Conservation (phyloP, 306 rosid genomes). For the Cucurbita maxima region DNA sequence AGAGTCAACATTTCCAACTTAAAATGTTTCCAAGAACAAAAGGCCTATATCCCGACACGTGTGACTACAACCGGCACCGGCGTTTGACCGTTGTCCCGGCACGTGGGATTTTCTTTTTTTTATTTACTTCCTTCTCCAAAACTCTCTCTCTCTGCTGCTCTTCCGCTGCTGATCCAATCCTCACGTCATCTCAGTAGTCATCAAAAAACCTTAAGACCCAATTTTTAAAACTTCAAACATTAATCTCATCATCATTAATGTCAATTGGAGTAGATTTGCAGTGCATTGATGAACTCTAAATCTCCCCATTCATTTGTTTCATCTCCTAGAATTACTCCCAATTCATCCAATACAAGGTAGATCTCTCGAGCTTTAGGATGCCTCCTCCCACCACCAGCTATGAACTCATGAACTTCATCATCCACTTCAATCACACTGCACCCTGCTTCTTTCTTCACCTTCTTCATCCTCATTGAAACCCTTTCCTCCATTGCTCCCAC, state of each 20-base stretch:
- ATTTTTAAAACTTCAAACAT: not conserved
- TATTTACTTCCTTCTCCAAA: not conserved
- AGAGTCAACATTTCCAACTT: slow-evolving; percentile 33
- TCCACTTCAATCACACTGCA: slow-evolving; percentile 71
- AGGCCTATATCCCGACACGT: slow-evolving; percentile 26
- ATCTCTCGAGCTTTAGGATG: slow-evolving; percentile 55
- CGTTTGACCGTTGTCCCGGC: slow-evolving; percentile 47
- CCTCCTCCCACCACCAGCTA: slow-evolving; percentile 55
- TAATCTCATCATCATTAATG: too few relatives aligned
- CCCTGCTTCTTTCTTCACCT: slow-evolving; percentile 65
- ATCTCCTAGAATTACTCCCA: slow-evolving; percentile 7
- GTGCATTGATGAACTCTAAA: not conserved
- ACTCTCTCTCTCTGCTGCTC: not conserved
- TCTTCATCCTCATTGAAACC: slow-evolving; percentile 46
- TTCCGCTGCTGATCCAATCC: not conserved
- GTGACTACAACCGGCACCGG: slow-evolving; percentile 46
- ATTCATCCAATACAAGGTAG: slow-evolving; percentile 32
- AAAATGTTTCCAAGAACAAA: slow-evolving; percentile 5
- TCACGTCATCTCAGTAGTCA: not conserved
- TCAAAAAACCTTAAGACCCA: not conserved
- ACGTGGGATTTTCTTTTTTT: slow-evolving; percentile 34
- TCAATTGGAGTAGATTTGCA: too few relatives aligned
- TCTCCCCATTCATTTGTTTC: not conserved
- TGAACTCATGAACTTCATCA: slow-evolving; percentile 69
- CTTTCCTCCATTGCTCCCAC: slow-evolving; percentile 49